Percentiles rank a stretch among this genome's conserved stretches.
phyloP scores from a whole-genome alignment of 2,329 filamentous ascomycete genomes.

The Alternaria longipes region DNA sequence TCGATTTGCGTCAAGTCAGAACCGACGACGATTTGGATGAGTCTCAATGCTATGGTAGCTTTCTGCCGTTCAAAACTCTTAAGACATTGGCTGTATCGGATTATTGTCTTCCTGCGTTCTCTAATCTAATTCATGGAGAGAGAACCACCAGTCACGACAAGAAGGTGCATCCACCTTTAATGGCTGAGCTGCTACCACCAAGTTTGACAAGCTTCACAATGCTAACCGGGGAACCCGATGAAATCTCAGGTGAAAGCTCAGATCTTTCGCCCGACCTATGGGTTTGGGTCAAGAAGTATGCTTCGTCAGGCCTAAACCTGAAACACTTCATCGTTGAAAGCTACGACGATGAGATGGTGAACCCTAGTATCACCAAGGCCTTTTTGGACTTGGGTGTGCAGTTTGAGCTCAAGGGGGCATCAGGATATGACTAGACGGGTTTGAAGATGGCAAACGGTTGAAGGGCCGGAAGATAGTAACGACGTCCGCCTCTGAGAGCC shows the following conservation, averaged over 20 bases:
- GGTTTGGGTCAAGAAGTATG: slow-evolving; percentile 17
- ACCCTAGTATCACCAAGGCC: background rate
- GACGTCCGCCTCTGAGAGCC: background rate
- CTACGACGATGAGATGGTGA: too few relatives aligned
- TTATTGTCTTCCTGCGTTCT: slow-evolving; percentile 11
- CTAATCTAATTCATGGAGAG: background rate
- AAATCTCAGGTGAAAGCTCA: background rate
- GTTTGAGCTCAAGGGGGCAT: background rate
- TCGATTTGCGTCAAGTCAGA: slow-evolving; percentile 24
- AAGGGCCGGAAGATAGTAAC: too few relatives aligned
- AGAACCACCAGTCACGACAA: accelerated
- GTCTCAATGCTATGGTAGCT: slow-evolving; percentile 15
- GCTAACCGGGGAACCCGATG: background rate
- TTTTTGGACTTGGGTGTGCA: slow-evolving; percentile 12
- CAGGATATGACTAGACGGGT: accelerated
- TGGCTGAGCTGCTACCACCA: slow-evolving; percentile 23
- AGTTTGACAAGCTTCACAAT: slow-evolving; percentile 21
- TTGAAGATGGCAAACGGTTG: background rate
- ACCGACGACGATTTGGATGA: background rate
- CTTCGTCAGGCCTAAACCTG: background rate
- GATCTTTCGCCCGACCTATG: slow-evolving; percentile 11
- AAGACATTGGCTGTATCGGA: slow-evolving; percentile 24
- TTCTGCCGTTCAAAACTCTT: slow-evolving; percentile 20
- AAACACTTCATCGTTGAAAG: background rate
- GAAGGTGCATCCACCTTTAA: background rate